Evolutionary conservation across 1,284 basidiomycete genomes (phyloP), one percentile per base, ranked within the genome.

Genomic region (Athelia sp.): DNA sequence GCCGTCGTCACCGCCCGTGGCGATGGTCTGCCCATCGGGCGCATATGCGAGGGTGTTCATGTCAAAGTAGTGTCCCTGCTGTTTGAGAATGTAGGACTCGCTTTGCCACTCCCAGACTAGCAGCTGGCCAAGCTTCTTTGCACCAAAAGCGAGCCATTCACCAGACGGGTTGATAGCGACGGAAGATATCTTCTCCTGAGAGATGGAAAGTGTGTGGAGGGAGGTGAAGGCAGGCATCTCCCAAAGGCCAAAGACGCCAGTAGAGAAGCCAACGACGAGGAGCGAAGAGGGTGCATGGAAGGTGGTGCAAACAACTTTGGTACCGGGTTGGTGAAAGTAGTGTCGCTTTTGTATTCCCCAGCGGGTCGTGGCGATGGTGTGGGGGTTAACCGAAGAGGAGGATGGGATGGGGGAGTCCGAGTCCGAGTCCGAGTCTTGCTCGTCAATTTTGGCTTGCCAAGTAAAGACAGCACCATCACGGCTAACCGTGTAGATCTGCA

Each of bases 51-150:
- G 75, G 2, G 93, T 89, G 72, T 98, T 98, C 92, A 99, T 97
- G 68, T 98, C 96, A 68, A 90, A 98, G 68, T 89, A 98, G 64
- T 99, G 97, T 0, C 96, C 96, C 67, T 99, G 97, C 68, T 99
- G 97, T 68, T 98, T 99, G 57, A 99, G 80, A 46, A 99, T 83
- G 64, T 99, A 99, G 19, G 88, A 93, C 67, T 99, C 96, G 48
- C 89, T 93, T 66, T 98, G 94, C 97, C 97, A 99, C 69, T 99
- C 97, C 97, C 97, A 99, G 0, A 99, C 97, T 6, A 99, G 84
- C 19, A 99, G 82, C 65, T 99, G 97, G 1, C 97, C 97, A 15
- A 98, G 81, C 62, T 93, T 94, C 53, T 81, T 80, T 0, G 95
- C 93, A n/a, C 97, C 97, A 59, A 99, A 99, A 0, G 95, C 96